phyloP scores from a whole-genome alignment of 345 rosid species.

The Hibiscus tridactylites region DNA sequence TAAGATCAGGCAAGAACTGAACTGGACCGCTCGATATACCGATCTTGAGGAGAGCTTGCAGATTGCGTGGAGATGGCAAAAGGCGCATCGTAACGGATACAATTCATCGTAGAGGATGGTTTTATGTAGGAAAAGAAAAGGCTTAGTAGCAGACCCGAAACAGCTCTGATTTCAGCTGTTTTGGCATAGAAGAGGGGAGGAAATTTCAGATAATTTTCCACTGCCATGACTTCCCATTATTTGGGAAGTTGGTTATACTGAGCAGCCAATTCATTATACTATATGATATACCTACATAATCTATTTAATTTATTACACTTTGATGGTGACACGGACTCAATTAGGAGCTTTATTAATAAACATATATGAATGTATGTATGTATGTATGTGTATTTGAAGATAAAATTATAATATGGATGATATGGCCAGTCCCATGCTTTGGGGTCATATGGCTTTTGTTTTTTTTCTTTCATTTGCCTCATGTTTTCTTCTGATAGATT shows the following conservation, averaged over 20 bases:
- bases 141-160: background rate
- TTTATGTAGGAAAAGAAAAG: background rate
- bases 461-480: too few species aligned
- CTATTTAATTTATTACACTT: too few species aligned
- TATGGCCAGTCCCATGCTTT: too few species aligned
- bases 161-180: background rate
- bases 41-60: conserved; percentile 69
- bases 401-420: too few species aligned
- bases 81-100: conserved; percentile 32
- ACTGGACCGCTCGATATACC: conserved; percentile 82
- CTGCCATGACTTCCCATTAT: background rate
- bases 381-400: too few species aligned
- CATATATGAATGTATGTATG: too few species aligned
- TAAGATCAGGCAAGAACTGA: conserved; percentile 59
- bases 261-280: conserved; percentile 13
- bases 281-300: background rate
- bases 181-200: background rate
- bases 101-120: background rate
- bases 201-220: background rate
- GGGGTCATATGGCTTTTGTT: too few species aligned
- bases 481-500: too few species aligned
- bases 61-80: conserved; percentile 91
- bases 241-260: conserved; percentile 1
- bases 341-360: too few species aligned
- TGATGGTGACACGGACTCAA: too few species aligned